Base-by-base conservation (phyloP, 108 stramenopile species). In the Cyclotella atomus region DNA sequence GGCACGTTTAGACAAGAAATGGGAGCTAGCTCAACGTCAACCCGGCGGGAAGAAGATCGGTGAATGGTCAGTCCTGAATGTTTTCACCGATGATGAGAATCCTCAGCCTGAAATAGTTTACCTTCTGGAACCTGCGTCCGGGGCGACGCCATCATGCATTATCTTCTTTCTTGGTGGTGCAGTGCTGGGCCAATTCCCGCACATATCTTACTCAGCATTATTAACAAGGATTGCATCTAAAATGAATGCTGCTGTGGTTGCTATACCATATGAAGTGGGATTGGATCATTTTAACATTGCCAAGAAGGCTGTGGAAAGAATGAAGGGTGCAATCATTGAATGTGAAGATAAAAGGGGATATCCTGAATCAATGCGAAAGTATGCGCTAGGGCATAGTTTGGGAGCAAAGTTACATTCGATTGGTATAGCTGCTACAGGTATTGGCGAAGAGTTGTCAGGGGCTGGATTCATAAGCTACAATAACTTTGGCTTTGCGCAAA, bases 111-210 rank as follows among this genome's bases (percentile, higher is more conserved):
- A 69, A 84, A 69, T 85, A 57, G 92, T 93, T 0, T 93, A 90
- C 59, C 82, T 89, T 2, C 46, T 93, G 38, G 90, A 93, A 81
- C 92, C 92, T 44, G 64, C 88, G 3, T 68, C 65, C 6, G 79
- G 57, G 10, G 53, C 78, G 0, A 81, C 70, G 38, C 93, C 93
- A 8, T 91, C 90, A 10, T 89, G 87, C 61, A 38, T 90, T 0
- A 90, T 94, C 71, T 84, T 91, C 34, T 94, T 94, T 63, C 67
- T 87, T 15, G 93, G 93, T 23, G 93, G 93, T 7, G 93, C 93
- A 19, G 90, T 88, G 2, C 62, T 94, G 35, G 93, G 93, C 10
- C 84, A 86, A 49, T 94, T 83, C 60, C 93, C 93, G 14, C 93
- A 94, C 61, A 88, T 94, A 49, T 86, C 89, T 12, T 94, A 94